Evolutionary conservation across 1,284 basidiomycete genomes (phyloP).

Genomic region (Naganishia liquefaciens): DNA sequence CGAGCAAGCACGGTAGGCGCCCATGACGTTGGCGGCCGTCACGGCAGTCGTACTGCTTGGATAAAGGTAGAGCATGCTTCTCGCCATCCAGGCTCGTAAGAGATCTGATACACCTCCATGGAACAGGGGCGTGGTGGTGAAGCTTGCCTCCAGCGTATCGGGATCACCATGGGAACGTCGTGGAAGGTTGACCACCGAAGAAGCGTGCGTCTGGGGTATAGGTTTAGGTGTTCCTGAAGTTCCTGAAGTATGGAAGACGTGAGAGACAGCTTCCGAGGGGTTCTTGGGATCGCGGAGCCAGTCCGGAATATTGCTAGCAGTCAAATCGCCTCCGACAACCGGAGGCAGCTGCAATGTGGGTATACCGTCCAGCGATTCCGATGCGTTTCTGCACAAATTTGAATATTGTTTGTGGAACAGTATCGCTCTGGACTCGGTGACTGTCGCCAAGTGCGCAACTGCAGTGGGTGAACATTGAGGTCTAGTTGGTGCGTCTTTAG

Average conservation of each 20-base stretch:
- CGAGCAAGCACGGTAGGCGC: conserved; percentile 43
- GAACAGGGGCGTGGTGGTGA: conserved; percentile 56
- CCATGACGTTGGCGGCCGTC: conserved; percentile 45
- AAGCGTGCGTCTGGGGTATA: conserved; percentile 44
- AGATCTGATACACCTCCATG: conserved; percentile 56
- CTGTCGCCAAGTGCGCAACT: conserved; percentile 44
- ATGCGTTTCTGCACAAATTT: conserved; percentile 38
- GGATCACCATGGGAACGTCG: conserved; percentile 36
- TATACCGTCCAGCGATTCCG: conserved; percentile 18
- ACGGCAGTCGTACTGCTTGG: conserved; percentile 51
- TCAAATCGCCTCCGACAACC: not conserved
- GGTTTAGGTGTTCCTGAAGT: conserved; percentile 54
- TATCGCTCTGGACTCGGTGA: conserved; percentile 43
- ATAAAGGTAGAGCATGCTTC: conserved; percentile 52
- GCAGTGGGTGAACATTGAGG: conserved; percentile 52
- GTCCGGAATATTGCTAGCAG: not conserved
- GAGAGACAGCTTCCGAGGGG: conserved; percentile 41
- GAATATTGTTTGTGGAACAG: conserved; percentile 48
- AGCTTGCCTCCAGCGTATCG: conserved; percentile 41
- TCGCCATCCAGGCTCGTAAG: conserved; percentile 52
- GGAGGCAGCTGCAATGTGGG: conserved; percentile 7
- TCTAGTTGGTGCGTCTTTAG: conserved; percentile 31
- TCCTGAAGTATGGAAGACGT: conserved; percentile 55
- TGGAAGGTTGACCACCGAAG: conserved; percentile 43
- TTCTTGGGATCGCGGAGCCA: conserved; percentile 26